phyloP scores from a whole-genome alignment of 176 grass and related monocot genomes.

The Carex scoparia region DNA sequence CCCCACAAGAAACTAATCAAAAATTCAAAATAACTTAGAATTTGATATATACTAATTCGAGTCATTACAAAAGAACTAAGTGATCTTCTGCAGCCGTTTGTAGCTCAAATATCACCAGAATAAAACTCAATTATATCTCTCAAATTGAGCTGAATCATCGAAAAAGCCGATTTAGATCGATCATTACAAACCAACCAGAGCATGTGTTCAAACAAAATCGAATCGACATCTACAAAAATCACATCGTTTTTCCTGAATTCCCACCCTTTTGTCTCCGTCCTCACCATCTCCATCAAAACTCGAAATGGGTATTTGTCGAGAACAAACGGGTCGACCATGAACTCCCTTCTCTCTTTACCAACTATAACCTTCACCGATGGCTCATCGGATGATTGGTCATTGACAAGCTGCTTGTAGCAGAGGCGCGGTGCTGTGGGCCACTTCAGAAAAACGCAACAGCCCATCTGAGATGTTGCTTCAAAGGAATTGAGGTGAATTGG shows the following conservation, averaged over 20 bases:
- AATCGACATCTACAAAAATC: slow-evolving; percentile 77
- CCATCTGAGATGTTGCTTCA: slow-evolving; percentile 29
- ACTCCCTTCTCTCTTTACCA: slow-evolving; percentile 84
- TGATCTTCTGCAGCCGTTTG: too few relatives aligned
- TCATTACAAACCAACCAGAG: slow-evolving; percentile 76
- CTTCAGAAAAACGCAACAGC: slow-evolving; percentile 87
- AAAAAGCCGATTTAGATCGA: slow-evolving; percentile 38
- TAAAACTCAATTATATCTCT: slow-evolving; percentile 99
- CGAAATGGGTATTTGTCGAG: slow-evolving; percentile 88
- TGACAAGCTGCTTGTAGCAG: slow-evolving; percentile 54
- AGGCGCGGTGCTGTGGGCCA: slow-evolving; percentile 52
- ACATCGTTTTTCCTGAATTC: slow-evolving; percentile 13
- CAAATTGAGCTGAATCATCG: slow-evolving; percentile 65
- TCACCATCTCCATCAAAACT: slow-evolving; percentile 69
- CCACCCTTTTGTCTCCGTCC: slow-evolving; percentile 30
- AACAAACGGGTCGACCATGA: slow-evolving; percentile 70
- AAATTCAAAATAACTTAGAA: neutral
- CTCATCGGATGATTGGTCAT: neutral
- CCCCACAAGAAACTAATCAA: neutral
- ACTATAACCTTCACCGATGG: slow-evolving; percentile 67
- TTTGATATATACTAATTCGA: neutral
- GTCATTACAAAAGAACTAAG: neutral
- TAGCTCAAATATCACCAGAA: slow-evolving; percentile 66
- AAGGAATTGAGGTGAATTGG: slow-evolving; percentile 12
- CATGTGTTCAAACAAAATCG: slow-evolving; percentile 89